These are phyloP conservation scores for Paecilomyces variotii DNA, from an alignment of 2,329 filamentous ascomycete genomes.

Conservation along the genomic window DNA sequence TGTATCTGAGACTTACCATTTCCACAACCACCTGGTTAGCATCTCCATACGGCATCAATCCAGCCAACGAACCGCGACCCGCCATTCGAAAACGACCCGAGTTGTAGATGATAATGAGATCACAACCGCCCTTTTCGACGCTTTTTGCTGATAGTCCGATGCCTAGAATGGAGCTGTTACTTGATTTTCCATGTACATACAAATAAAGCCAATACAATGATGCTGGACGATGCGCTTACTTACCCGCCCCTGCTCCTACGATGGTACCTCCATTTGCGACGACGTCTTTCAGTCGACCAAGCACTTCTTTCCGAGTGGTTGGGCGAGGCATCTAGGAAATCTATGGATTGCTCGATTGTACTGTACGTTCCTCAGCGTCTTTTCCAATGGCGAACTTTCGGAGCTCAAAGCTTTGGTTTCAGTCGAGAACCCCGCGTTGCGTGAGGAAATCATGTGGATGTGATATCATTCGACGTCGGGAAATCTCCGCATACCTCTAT, in stretches of 20 bases:
- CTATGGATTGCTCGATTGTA: neutral
- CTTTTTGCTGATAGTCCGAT: slow-evolving; percentile 65
- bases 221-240: slow-evolving; percentile 14
- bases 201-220: neutral
- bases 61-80: slow-evolving; percentile 59
- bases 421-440: neutral
- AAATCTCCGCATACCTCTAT: neutral
- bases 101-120: slow-evolving; percentile 67
- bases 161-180: slow-evolving; percentile 31
- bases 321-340: slow-evolving; percentile 46
- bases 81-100: slow-evolving; percentile 67
- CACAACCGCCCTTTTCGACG: slow-evolving; percentile 59
- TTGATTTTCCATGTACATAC: neutral
- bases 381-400: neutral
- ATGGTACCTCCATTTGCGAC: slow-evolving; percentile 51
- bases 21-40: slow-evolving; percentile 63
- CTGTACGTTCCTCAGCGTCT: neutral
- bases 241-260: slow-evolving; percentile 59
- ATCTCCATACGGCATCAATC: slow-evolving; percentile 63
- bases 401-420: neutral
- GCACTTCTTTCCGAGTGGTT: slow-evolving; percentile 48
- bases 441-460: neutral
- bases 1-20: slow-evolving; percentile 42
- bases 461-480: neutral
- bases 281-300: slow-evolving; percentile 46